Conservation (phyloP, 1,284 basidiomycete species). For the Cutaneotrichosporon sp. region DNA sequence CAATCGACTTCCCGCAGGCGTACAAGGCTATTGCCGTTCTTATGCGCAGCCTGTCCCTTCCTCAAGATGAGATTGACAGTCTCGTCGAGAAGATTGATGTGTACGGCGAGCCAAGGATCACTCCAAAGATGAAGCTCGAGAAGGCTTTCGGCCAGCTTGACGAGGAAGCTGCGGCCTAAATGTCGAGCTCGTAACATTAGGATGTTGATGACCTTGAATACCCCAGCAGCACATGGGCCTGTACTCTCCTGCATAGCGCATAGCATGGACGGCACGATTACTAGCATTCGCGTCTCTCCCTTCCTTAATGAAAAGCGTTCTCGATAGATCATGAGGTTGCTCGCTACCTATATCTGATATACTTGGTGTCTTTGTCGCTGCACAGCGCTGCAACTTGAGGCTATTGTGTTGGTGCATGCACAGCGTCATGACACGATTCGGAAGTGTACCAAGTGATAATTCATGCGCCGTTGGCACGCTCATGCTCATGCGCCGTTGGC, state of each 20-base stretch:
- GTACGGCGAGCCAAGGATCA: constrained; percentile 36
- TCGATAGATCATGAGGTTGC: too few relatives aligned
- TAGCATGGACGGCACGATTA: constrained; percentile 12
- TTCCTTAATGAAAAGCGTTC: neutral
- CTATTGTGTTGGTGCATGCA: too few relatives aligned
- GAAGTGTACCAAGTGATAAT: too few relatives aligned
- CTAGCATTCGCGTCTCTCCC: constrained; percentile 1
- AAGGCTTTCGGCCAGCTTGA: constrained; percentile 35
- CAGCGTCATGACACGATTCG: too few relatives aligned
- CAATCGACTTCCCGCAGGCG: constrained; percentile 82
- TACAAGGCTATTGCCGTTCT: constrained; percentile 69
- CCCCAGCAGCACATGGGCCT: neutral
- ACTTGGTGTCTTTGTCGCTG: too few relatives aligned
- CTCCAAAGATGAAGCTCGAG: constrained; percentile 41
- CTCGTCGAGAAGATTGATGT: constrained; percentile 43
- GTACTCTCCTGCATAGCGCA: constrained; percentile 4
- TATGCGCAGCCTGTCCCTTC: constrained; percentile 61
- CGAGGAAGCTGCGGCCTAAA: constrained; percentile 25
- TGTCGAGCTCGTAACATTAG: neutral
- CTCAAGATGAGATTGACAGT: constrained; percentile 55
- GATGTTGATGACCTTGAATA: constrained; percentile 5
- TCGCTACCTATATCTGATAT: too few relatives aligned
- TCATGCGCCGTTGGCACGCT: too few relatives aligned
- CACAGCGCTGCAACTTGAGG: too few relatives aligned
- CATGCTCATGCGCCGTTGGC: too few relatives aligned